phyloP scores from a whole-genome alignment of 2,329 filamentous ascomycete species.

The Fusarium drepaniforme region DNA sequence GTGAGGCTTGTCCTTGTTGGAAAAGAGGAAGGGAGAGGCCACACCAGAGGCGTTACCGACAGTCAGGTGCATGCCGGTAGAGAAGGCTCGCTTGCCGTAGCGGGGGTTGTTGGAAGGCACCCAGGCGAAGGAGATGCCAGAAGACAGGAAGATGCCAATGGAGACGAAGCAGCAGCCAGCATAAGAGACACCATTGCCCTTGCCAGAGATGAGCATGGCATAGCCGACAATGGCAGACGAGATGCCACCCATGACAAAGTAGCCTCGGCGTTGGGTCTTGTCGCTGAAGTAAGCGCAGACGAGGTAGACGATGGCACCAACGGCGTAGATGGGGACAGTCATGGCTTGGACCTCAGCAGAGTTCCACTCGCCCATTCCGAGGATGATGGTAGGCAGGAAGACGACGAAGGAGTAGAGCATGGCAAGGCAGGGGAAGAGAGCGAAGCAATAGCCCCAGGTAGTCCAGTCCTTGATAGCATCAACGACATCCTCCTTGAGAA shows the following conservation, averaged over 20 bases:
- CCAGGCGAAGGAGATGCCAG: conserved; percentile 53
- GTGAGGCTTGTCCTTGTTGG: conserved; percentile 55
- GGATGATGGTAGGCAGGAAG: conserved; percentile 78
- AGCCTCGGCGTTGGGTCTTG: conserved; percentile 65
- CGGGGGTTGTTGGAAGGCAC: conserved; percentile 70
- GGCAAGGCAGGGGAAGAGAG: conserved; percentile 71
- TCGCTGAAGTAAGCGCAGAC: conserved; percentile 69
- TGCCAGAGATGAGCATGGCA: conserved; percentile 66
- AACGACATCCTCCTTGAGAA: conserved; percentile 45
- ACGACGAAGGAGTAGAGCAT: conserved; percentile 77
- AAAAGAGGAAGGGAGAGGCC: conserved; percentile 70
- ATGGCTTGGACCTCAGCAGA: conserved; percentile 72
- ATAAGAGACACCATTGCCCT: conserved; percentile 69
- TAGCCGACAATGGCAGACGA: conserved; percentile 68
- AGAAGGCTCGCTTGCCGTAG: conserved; percentile 74
- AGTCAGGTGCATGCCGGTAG: conserved; percentile 70
- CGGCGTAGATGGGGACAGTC: conserved; percentile 75
- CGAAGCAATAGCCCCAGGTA: conserved; percentile 70
- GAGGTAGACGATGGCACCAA: conserved; percentile 73
- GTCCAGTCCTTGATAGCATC: conserved; percentile 67
- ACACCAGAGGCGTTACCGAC: conserved; percentile 74
- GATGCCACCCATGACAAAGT: conserved; percentile 65
- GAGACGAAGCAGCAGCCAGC: conserved; percentile 73
- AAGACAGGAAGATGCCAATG: conserved; percentile 61
- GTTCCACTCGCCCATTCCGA: conserved; percentile 68